A percentile compares a stretch with the other conserved stretches of the same genome.
These are phyloP conservation scores for Sonneratia alba DNA, from an alignment of 345 rosid genomes.

Conservation along the genomic window DNA sequence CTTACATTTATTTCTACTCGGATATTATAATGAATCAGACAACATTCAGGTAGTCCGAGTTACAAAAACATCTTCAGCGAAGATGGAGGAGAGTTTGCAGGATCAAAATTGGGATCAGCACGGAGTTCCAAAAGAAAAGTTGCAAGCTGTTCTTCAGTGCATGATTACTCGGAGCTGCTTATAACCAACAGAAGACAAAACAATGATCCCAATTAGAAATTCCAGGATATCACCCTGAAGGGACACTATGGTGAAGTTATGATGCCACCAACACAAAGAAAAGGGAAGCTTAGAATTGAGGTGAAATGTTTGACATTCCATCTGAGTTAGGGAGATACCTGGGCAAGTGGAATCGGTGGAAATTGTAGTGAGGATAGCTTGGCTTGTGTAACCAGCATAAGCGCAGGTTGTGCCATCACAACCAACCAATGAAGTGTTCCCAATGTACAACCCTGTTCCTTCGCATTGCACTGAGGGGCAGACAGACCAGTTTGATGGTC, in stretches of 20 bases:
- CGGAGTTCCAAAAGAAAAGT: background rate
- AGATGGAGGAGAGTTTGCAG: background rate
- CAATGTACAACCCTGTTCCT: conserved; percentile 28
- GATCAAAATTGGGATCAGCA: background rate
- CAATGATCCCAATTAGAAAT: background rate
- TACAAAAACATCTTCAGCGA: conserved; percentile 1
- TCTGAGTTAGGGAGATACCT: conserved; percentile 12
- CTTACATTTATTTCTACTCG: background rate
- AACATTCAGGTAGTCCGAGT: background rate
- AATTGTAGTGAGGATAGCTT: conserved; percentile 33
- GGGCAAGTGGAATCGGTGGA: conserved; percentile 31
- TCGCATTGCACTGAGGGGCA: conserved; percentile 57
- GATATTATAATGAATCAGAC: background rate
- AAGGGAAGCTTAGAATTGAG: background rate
- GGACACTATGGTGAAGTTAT: background rate
- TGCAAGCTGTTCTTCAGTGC: background rate
- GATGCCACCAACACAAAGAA: background rate
- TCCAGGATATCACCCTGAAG: too few species aligned
- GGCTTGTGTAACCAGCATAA: conserved; percentile 53
- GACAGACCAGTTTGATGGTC: conserved; percentile 25
- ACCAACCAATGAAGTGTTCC: conserved; percentile 27
- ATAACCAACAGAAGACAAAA: background rate
- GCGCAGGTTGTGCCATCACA: conserved; percentile 47
- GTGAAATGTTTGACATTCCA: conserved; percentile 5
- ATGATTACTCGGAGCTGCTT: background rate